Percentiles rank a stretch among this genome's conserved stretches.
These are phyloP conservation scores for Dichomitus squalens DNA, from an alignment of 1,284 basidiomycete species.

Conservation along the genomic window DNA sequence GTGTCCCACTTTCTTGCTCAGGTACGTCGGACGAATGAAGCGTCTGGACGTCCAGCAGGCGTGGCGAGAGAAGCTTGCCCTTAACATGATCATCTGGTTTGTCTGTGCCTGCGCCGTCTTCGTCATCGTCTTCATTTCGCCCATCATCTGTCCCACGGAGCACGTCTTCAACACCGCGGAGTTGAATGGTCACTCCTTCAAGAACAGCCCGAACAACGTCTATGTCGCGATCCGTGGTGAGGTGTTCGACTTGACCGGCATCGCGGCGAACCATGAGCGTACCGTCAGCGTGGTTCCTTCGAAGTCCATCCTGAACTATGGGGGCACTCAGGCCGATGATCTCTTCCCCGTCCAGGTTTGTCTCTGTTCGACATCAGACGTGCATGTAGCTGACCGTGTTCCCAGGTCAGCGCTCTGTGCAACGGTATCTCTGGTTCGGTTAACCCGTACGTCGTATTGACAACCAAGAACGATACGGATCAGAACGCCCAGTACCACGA, in stretches of 20 bases:
- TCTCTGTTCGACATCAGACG: slow-evolving; percentile 6
- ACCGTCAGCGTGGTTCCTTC: slow-evolving; percentile 76
- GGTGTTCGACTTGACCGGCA: slow-evolving; percentile 79
- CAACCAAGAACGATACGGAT: slow-evolving; percentile 82
- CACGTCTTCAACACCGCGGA: slow-evolving; percentile 87
- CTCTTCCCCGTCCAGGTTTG: slow-evolving; percentile 93
- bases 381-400: slow-evolving; percentile 4
- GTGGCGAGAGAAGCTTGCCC: slow-evolving; percentile 96
- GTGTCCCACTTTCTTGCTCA: slow-evolving; percentile 77
- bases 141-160: slow-evolving; percentile 92
- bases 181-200: slow-evolving; percentile 70
- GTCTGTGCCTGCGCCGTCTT: slow-evolving; percentile 88
- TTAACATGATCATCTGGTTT: slow-evolving; percentile 97
- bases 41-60: slow-evolving; percentile 93
- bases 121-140: slow-evolving; percentile 88
- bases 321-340: slow-evolving; percentile 74
- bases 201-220: slow-evolving; percentile 71
- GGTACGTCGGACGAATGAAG: slow-evolving; percentile 87
- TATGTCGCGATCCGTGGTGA: slow-evolving; percentile 90
- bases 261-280: slow-evolving; percentile 64
- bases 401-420: slow-evolving; percentile 89
- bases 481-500: slow-evolving; percentile 91
- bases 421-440: slow-evolving; percentile 74
- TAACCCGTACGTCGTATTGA: slow-evolving; percentile 49
- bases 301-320: slow-evolving; percentile 83